phyloP scores from a whole-genome alignment of 2,329 filamentous ascomycete genomes.

The Sphaerulina populicola region DNA sequence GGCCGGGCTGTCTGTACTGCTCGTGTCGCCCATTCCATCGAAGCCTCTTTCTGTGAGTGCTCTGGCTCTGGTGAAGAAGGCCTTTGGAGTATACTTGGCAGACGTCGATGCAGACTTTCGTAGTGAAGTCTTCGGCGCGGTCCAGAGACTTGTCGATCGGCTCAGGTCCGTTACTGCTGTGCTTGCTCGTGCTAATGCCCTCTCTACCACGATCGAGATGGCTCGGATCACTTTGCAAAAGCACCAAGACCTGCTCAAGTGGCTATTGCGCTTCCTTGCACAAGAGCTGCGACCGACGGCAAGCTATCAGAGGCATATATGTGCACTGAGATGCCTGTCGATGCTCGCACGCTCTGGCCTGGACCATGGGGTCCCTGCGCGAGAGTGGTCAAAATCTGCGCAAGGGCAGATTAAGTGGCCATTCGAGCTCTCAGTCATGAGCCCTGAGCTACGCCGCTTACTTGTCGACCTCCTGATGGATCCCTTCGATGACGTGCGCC shows the following conservation, averaged over 20 bases:
- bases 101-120: constrained; percentile 82
- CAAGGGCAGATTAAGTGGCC: constrained; percentile 45
- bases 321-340: constrained; percentile 62
- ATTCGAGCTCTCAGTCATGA: constrained; percentile 41
- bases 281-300: constrained; percentile 68
- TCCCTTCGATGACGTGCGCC: constrained; percentile 85
- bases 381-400: constrained; percentile 41
- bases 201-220: background rate
- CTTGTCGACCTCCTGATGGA: constrained; percentile 76
- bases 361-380: constrained; percentile 42
- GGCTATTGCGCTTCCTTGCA: constrained; percentile 65
- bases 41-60: constrained; percentile 59
- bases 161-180: constrained; percentile 58
- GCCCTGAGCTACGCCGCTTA: constrained; percentile 45
- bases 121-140: constrained; percentile 66
- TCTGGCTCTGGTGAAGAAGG: constrained; percentile 54
- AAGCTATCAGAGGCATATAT: constrained; percentile 84
- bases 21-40: constrained; percentile 66
- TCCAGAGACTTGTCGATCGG: constrained; percentile 68
- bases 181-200: constrained; percentile 30
- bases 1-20: constrained; percentile 71
- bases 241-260: constrained; percentile 52
- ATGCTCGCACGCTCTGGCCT: constrained; percentile 62
- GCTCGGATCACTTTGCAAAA: background rate
- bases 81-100: constrained; percentile 65